Evolutionary conservation across 2,329 filamentous ascomycete genomes (phyloP).

Genomic region (Colletotrichum tropicicola): DNA sequence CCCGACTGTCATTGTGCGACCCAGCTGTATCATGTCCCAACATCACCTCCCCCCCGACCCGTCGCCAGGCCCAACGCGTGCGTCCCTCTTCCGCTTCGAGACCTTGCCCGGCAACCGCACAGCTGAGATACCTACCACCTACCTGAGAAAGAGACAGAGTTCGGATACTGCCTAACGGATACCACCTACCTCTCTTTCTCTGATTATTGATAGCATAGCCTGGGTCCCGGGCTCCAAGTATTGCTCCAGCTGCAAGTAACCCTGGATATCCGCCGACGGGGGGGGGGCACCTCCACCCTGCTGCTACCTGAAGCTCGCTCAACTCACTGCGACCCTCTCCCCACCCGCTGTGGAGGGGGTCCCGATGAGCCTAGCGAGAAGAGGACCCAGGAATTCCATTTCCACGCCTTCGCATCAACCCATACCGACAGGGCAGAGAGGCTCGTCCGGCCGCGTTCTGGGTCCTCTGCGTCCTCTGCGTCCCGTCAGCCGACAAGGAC

Average conservation of each 20-base stretch:
- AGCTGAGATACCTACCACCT: too few relatives aligned
- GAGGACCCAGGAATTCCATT: constrained; percentile 3
- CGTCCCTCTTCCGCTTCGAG: too few relatives aligned
- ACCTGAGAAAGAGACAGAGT: neutral
- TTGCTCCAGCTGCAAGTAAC: neutral
- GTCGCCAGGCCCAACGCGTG: neutral
- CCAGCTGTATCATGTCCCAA: too few relatives aligned
- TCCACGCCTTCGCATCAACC: neutral
- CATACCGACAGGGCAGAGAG: constrained; percentile 8
- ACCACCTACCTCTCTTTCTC: neutral
- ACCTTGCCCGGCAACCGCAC: too few relatives aligned
- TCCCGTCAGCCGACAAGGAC: constrained; percentile 8
- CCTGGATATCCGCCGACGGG: neutral
- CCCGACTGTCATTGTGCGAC: neutral
- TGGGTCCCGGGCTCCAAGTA: neutral
- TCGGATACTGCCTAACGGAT: constrained; percentile 2
- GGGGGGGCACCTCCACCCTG: neutral
- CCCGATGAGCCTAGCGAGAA: constrained; percentile 15
- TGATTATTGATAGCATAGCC: neutral
- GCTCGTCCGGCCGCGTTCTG: neutral
- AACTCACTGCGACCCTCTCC: neutral
- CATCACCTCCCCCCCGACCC: neutral
- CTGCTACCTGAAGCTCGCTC: constrained; percentile 8
- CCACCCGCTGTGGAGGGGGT: constrained; percentile 13
- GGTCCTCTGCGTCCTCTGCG: neutral